Evolutionary conservation across 2,329 filamentous ascomycete genomes (phyloP).

Genomic region (Trichoderma harzianum): DNA sequence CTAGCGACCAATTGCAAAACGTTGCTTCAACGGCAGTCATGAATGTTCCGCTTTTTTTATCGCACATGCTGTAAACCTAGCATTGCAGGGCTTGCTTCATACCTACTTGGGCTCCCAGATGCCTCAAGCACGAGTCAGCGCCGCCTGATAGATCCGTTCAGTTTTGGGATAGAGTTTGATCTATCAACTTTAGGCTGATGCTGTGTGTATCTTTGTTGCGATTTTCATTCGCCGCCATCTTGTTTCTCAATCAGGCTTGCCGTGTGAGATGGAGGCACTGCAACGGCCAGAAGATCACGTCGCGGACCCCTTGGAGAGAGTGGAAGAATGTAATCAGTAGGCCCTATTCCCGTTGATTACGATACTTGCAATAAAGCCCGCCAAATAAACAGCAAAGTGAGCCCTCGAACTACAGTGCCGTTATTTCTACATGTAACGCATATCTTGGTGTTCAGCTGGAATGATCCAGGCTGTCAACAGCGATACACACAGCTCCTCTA

Average conservation of each 20-base stretch:
- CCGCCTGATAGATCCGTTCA: neutral
- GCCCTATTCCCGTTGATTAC: neutral
- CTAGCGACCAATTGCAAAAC: neutral
- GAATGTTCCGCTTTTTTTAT: neutral
- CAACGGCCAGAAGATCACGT: no score
- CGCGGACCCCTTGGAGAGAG: rapidly evolving
- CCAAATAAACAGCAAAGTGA: neutral
- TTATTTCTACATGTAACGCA: neutral
- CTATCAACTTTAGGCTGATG: neutral
- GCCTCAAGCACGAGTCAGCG: neutral
- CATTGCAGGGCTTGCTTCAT: neutral
- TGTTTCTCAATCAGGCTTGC: neutral
- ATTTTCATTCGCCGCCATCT: neutral
- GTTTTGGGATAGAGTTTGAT: neutral
- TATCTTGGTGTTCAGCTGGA: neutral
- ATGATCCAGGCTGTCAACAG: neutral
- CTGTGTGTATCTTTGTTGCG: neutral
- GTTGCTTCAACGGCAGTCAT: neutral
- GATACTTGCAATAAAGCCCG: neutral
- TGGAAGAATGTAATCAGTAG: neutral
- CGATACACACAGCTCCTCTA: neutral
- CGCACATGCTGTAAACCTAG: neutral
- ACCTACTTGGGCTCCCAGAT: neutral
- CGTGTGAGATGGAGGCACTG: neutral
- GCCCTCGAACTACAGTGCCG: neutral